These are phyloP conservation scores for Plasmodium vinckei DNA, from an alignment of 169 alveolate genomes.

Conservation along the genomic window DNA sequence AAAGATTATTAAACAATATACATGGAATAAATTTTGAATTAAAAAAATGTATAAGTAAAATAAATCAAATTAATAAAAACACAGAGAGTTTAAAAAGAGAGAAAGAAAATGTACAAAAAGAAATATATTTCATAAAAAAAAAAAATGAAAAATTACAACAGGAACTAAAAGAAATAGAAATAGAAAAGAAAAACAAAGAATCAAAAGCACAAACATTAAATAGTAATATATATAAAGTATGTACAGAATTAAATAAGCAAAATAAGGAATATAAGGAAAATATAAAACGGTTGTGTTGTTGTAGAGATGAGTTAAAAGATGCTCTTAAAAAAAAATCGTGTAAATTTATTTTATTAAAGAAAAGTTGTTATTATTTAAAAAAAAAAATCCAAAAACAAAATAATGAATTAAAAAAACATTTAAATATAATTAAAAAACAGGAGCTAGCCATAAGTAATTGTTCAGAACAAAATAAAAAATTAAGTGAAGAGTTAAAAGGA, in stretches of 20 bases:
- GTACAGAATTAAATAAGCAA: background rate
- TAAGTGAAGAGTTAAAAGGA: slow-evolving; percentile 41
- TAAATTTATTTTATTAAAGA: slow-evolving; percentile 1
- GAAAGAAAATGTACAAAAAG: slow-evolving; percentile 13
- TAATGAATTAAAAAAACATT: slow-evolving; percentile 5
- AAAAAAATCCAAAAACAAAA: slow-evolving; percentile 5
- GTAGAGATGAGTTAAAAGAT: slow-evolving; percentile 6
- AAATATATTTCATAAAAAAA: background rate
- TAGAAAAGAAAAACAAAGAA: slow-evolving; percentile 15
- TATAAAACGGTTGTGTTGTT: background rate
- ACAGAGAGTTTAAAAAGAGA: slow-evolving; percentile 26
- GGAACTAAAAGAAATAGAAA: background rate
- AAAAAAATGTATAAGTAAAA: slow-evolving; percentile 18
- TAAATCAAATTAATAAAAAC: slow-evolving; percentile 10
- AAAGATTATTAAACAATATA: slow-evolving; percentile 3
- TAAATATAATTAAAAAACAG: background rate
- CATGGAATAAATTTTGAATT: slow-evolving; percentile 15
- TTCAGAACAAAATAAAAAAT: slow-evolving; percentile 15
- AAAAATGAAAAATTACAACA: slow-evolving; percentile 19
- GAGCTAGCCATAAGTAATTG: background rate
- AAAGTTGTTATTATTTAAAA: slow-evolving; percentile 10
- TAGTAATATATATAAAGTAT: slow-evolving; percentile 2
- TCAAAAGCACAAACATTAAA: slow-evolving; percentile 9
- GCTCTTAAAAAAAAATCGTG: slow-evolving; percentile 5
- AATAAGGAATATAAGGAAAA: background rate